phyloP scores from a whole-genome alignment of 306 rosid species.

The Trichosanthes cucumerina region DNA sequence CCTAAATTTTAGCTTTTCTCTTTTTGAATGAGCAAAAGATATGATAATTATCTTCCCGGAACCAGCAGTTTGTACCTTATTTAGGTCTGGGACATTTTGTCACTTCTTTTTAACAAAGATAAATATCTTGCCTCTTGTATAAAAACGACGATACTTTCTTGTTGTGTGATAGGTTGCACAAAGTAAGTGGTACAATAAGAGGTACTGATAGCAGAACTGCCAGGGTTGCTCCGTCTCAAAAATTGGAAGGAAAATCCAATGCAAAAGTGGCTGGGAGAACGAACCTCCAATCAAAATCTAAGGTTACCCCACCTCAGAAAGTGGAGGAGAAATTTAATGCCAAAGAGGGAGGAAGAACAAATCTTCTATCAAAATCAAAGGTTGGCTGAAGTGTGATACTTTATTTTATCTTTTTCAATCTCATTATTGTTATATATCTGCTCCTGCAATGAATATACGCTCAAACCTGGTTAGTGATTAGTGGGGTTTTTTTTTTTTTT shows the following conservation, averaged over 20 bases:
- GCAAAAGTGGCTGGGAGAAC: slow-evolving; percentile 29
- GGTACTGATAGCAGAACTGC: slow-evolving; percentile 35
- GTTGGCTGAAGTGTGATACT: slow-evolving; percentile 12
- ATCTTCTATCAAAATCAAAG: slow-evolving; percentile 57
- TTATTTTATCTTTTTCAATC: neutral
- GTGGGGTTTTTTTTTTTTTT: neutral
- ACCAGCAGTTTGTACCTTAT: neutral
- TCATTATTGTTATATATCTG: neutral
- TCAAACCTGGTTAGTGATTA: neutral
- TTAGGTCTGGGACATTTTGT: neutral
- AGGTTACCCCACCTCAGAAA: slow-evolving; percentile 8
- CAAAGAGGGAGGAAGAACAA: slow-evolving; percentile 30
- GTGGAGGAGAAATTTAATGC: slow-evolving; percentile 25
- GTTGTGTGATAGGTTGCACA: slow-evolving; percentile 38
- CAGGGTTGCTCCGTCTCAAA: slow-evolving; percentile 1
- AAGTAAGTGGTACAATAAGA: slow-evolving; percentile 18
- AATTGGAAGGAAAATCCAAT: slow-evolving; percentile 22
- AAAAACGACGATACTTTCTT: slow-evolving; percentile 6
- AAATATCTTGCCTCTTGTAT: neutral
- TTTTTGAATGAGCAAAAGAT: neutral
- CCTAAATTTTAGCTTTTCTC: neutral
- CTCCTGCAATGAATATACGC: neutral
- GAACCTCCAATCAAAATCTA: slow-evolving; percentile 33
- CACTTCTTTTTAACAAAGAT: neutral
- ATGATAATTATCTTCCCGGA: neutral